A percentile compares a stretch with the other conserved stretches of the same genome.
Conservation (phyloP, 202 grass and related monocot species). For the Panicum hallii region DNA sequence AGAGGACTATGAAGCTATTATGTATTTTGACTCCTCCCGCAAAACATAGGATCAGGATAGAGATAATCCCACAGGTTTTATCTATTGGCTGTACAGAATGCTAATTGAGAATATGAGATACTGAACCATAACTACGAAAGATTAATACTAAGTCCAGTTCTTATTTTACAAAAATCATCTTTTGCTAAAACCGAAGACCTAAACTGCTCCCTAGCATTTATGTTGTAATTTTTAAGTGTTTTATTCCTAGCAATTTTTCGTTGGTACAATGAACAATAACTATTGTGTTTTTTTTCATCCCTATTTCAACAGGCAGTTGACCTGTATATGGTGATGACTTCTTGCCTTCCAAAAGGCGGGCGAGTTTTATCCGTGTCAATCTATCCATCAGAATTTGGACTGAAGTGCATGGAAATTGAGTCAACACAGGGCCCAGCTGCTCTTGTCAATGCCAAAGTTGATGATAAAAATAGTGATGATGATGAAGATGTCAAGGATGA, state of each 20-base stretch:
- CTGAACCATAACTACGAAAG: neutral
- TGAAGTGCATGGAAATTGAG: constrained; percentile 87
- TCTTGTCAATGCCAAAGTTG: constrained; percentile 53
- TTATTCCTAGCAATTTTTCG: neutral
- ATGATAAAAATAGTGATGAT: constrained; percentile 25
- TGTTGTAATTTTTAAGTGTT: neutral
- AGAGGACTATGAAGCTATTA: neutral
- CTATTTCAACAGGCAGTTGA: constrained; percentile 69
- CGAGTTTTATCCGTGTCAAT: constrained; percentile 67
- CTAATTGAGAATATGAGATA: neutral
- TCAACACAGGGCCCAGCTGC: constrained; percentile 64
- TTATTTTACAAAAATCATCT: neutral
- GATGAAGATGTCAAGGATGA: neutral
- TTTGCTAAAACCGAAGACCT: constrained; percentile 38
- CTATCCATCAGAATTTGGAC: constrained; percentile 90
- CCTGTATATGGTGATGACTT: constrained; percentile 90
- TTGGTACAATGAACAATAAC: neutral
- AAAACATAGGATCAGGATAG: neutral
- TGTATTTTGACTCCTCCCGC: neutral
- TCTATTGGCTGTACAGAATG: neutral
- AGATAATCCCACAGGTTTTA: neutral
- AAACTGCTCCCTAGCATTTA: neutral
- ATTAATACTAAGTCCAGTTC: neutral
- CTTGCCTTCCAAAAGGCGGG: constrained; percentile 73
- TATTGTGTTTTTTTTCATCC: constrained; percentile 11